Evolutionary conservation across 2,329 filamentous ascomycete species (phyloP).

Genomic region (Aspergillus sp.): DNA sequence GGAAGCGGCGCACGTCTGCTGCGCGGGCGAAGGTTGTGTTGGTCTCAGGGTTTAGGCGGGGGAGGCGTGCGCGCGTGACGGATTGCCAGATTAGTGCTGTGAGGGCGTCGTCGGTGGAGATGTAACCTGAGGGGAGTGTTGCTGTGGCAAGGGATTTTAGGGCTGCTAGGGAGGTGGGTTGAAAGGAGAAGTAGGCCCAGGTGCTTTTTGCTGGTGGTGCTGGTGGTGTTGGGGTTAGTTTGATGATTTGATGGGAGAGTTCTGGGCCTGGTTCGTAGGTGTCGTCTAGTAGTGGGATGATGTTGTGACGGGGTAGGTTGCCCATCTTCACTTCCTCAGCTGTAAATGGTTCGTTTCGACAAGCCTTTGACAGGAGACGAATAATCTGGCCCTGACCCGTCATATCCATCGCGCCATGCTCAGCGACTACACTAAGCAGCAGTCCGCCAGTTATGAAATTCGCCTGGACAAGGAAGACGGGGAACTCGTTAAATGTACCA

Average conservation of each 20-base stretch:
- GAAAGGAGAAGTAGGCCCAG: slow-evolving; percentile 45
- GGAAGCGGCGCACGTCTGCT: slow-evolving; percentile 41
- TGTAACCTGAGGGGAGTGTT: slow-evolving; percentile 19
- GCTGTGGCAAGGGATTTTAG: slow-evolving; percentile 37
- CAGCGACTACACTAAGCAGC: slow-evolving; percentile 43
- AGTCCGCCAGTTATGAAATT: slow-evolving; percentile 36
- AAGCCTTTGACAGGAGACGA: slow-evolving; percentile 45
- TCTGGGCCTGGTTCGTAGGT: slow-evolving; percentile 3
- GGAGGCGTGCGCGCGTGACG: slow-evolving; percentile 35
- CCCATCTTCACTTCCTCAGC: slow-evolving; percentile 38
- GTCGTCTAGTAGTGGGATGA: slow-evolving; percentile 38
- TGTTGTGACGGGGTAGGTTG: slow-evolving; percentile 34
- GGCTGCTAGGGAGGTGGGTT: slow-evolving; percentile 24
- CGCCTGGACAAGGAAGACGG: slow-evolving; percentile 7
- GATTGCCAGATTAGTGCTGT: slow-evolving; percentile 48
- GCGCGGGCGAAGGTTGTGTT: slow-evolving; percentile 41
- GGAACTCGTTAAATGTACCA: slow-evolving; percentile 2
- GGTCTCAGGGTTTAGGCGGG: slow-evolving; percentile 21
- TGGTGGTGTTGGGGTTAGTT: background rate
- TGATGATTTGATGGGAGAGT: background rate
- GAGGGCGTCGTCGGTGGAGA: slow-evolving; percentile 51
- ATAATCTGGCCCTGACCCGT: slow-evolving; percentile 45
- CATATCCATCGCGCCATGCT: slow-evolving; percentile 49
- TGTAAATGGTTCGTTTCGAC: slow-evolving; percentile 40
- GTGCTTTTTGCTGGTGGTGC: slow-evolving; percentile 26